A percentile compares a stretch with the other conserved stretches of the same genome.
These are phyloP conservation scores for Cryphonectria carpinicola DNA, from an alignment of 2,329 filamentous ascomycete species.

Conservation along the genomic window DNA sequence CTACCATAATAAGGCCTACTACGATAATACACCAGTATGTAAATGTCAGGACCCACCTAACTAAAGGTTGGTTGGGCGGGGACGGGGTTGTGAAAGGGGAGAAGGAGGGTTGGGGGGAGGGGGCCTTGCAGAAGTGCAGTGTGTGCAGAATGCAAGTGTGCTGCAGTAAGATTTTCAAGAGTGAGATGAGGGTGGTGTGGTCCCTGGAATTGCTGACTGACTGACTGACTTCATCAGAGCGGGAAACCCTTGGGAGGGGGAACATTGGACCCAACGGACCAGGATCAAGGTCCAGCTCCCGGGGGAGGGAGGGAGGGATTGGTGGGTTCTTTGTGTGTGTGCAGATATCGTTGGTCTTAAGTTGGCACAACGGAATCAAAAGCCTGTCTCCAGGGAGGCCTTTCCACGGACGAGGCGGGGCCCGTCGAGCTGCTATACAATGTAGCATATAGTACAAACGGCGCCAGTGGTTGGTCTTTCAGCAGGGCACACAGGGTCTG, in stretches of 20 bases:
- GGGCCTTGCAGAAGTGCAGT: slow-evolving; percentile 2
- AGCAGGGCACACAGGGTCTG: background rate
- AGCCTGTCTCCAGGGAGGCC: background rate
- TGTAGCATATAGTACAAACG: background rate
- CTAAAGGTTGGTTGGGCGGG: background rate
- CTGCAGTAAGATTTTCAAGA: background rate
- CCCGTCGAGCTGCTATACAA: background rate
- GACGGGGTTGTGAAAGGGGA: background rate
- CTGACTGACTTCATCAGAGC: background rate
- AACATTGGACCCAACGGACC: background rate
- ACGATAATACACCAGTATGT: background rate
- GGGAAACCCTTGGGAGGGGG: background rate
- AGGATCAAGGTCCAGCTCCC: slow-evolving; percentile 1
- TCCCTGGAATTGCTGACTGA: background rate
- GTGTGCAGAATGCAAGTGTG: slow-evolving; percentile 1
- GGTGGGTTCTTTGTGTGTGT: background rate
- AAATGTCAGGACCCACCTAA: background rate
- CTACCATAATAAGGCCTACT: background rate
- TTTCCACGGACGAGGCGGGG: background rate
- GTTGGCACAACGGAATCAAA: background rate
- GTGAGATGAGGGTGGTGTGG: slow-evolving; percentile 5
- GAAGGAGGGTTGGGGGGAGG: background rate
- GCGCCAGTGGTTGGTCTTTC: background rate
- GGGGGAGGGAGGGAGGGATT: background rate
- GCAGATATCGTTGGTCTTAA: background rate